These are phyloP conservation scores for Chalaropsis ovoidea DNA, from an alignment of 2,329 filamentous ascomycete species.

Conservation along the genomic window DNA sequence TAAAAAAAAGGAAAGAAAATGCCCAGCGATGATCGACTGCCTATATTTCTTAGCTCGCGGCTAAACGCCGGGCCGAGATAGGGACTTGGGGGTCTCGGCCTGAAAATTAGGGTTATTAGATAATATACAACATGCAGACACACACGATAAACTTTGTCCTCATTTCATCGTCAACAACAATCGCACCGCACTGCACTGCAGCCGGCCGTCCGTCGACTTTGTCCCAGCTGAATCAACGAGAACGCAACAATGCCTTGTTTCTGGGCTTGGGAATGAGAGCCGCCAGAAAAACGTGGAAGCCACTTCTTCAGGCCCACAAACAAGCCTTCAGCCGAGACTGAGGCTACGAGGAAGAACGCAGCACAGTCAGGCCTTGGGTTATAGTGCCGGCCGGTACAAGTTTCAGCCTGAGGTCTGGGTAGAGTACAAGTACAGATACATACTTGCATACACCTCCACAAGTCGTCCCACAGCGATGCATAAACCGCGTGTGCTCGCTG, in stretches of 20 bases:
- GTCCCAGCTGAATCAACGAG: background rate
- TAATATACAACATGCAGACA: too few relatives aligned
- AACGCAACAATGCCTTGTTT: background rate
- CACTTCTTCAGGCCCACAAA: background rate
- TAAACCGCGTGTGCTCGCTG: background rate
- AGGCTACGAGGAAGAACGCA: background rate
- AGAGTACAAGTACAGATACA: background rate
- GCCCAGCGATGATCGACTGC: background rate
- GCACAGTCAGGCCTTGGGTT: background rate
- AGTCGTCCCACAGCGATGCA: background rate
- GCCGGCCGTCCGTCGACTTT: background rate
- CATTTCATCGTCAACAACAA: too few relatives aligned
- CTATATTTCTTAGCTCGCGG: background rate
- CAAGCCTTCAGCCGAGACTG: background rate
- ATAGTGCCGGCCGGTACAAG: background rate
- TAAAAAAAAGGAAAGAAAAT: too few relatives aligned
- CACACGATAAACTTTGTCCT: too few relatives aligned
- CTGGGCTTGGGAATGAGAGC: background rate
- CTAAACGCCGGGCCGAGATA: background rate
- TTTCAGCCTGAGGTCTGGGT: background rate
- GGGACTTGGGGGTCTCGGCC: background rate
- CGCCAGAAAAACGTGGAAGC: slow-evolving; percentile 9
- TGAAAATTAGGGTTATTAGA: background rate
- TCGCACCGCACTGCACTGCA: background rate
- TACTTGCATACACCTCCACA: background rate